Evolutionary conservation across 768 basidiomycete genomes (phyloP).

Genomic region (Suillus paluster): DNA sequence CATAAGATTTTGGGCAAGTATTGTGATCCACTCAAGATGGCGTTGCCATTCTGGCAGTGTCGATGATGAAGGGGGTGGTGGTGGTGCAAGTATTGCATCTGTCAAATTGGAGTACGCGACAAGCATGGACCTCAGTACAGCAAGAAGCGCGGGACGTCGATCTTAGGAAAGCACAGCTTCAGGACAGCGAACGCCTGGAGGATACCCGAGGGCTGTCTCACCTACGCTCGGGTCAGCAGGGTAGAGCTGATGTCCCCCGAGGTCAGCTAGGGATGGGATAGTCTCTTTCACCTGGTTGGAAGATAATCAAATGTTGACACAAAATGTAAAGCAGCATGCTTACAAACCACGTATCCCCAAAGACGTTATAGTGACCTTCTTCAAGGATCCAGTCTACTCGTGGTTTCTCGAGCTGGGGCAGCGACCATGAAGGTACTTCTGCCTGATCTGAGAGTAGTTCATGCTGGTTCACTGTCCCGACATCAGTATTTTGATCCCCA

Average conservation of each 20-base stretch:
- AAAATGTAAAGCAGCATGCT: conserved; percentile 33
- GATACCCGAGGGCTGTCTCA: conserved; percentile 31
- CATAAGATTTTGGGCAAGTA: conserved; percentile 86
- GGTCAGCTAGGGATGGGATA: conserved; percentile 80
- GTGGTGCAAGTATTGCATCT: conserved; percentile 68
- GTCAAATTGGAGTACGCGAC: conserved; percentile 80
- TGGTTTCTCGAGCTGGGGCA: conserved; percentile 80
- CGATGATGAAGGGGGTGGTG: conserved; percentile 50
- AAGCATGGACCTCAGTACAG: conserved; percentile 76
- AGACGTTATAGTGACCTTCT: conserved; percentile 80
- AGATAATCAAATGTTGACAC: conserved; percentile 17
- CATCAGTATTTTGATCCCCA: conserved; percentile 38
- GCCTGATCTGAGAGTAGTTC: conserved; percentile 69
- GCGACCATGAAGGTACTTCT: conserved; percentile 79
- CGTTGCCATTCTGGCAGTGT: conserved; percentile 71
- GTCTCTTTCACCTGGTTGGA: conserved; percentile 73
- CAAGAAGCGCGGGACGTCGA: conserved; percentile 73
- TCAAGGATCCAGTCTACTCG: conserved; percentile 91
- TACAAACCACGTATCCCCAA: conserved; percentile 92
- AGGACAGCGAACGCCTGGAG: conserved; percentile 2
- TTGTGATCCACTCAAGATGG: conserved; percentile 79
- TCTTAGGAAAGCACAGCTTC: conserved; percentile 48
- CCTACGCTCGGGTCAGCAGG: conserved; percentile 73
- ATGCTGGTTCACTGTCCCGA: conserved; percentile 54
- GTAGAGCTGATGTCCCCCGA: conserved; percentile 82